Conservation (phyloP, 2,329 filamentous ascomycete species). For the Talaromyces islandicus region DNA sequence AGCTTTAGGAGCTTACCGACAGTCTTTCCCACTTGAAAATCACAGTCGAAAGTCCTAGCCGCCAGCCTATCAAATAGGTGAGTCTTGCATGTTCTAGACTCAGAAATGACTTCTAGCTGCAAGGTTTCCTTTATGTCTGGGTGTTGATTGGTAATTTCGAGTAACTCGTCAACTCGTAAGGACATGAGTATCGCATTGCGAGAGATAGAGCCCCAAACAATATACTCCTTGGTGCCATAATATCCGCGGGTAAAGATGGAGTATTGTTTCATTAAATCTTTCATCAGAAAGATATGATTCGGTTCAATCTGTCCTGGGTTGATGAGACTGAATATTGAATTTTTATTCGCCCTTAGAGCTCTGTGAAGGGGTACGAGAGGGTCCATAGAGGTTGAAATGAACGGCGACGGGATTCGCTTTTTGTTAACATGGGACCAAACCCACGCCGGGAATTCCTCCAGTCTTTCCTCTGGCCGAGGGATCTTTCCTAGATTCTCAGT, state of each 20-base stretch:
- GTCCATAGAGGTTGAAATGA: slow-evolving; percentile 26
- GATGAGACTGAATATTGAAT: slow-evolving; percentile 24
- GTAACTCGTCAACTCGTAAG: slow-evolving; percentile 19
- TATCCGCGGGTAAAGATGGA: slow-evolving; percentile 17
- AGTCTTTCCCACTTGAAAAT: neutral
- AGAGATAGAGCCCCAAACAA: slow-evolving; percentile 28
- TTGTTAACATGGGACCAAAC: slow-evolving; percentile 22
- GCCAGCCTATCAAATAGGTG: neutral
- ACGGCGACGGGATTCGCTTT: slow-evolving; percentile 18
- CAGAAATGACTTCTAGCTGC: slow-evolving; percentile 15
- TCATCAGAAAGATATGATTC: slow-evolving; percentile 20
- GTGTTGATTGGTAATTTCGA: slow-evolving; percentile 13
- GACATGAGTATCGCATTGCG: slow-evolving; percentile 22
- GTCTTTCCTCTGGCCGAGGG: slow-evolving; percentile 8
- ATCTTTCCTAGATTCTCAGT: slow-evolving; percentile 6
- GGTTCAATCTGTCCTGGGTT: slow-evolving; percentile 20
- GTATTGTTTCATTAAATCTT: slow-evolving; percentile 16
- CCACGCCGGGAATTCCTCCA: slow-evolving; percentile 15
- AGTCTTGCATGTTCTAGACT: neutral
- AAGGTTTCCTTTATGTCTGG: slow-evolving; percentile 20
- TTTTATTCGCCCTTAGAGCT: slow-evolving; percentile 17
- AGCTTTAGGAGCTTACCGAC: slow-evolving; percentile 5
- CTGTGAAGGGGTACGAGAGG: slow-evolving; percentile 27
- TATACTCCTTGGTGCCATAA: slow-evolving; percentile 24
- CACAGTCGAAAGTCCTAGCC: neutral